phyloP scores from a whole-genome alignment of 1,284 basidiomycete species.

The Crepidotus sp. region DNA sequence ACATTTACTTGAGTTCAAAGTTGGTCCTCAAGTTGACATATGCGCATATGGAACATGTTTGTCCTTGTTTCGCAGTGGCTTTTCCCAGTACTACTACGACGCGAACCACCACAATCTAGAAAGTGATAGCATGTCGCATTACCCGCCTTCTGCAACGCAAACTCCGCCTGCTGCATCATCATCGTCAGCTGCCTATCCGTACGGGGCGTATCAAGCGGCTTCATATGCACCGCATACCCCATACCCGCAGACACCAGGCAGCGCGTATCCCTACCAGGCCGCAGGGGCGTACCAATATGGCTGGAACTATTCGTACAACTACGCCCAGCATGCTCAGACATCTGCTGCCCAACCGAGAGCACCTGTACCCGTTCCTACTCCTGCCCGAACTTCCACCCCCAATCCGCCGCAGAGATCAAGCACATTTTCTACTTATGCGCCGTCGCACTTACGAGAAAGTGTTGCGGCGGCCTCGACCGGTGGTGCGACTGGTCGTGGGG shows the following conservation, averaged over 20 bases:
- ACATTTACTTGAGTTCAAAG: too few species aligned
- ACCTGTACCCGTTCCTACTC: constrained; percentile 14
- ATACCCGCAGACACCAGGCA: constrained; percentile 28
- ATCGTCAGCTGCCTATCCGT: constrained; percentile 5
- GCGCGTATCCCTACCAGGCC: constrained; percentile 40
- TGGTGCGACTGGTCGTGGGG: constrained; percentile 34
- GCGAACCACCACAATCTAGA: neutral
- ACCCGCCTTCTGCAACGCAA: constrained; percentile 24
- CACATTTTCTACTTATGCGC: constrained; percentile 13
- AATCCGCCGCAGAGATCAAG: constrained; percentile 14
- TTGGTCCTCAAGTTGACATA: too few species aligned
- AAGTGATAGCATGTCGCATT: constrained; percentile 16
- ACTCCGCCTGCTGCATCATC: constrained; percentile 6
- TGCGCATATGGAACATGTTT: neutral
- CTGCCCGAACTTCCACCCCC: constrained; percentile 13
- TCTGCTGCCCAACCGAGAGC: constrained; percentile 28
- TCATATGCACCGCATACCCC: constrained; percentile 10
- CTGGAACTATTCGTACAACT: constrained; percentile 14
- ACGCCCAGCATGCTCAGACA: constrained; percentile 4
- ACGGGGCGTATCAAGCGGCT: constrained; percentile 4
- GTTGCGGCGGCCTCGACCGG: constrained; percentile 30
- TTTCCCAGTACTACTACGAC: too few species aligned
- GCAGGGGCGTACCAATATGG: constrained; percentile 18
- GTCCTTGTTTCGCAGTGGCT: neutral
- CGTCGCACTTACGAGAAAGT: constrained; percentile 13